Percentiles rank a stretch among this genome's conserved stretches.
These are phyloP conservation scores for Leccinum pseudoinsigne DNA, from an alignment of 1,284 basidiomycete genomes.

Conservation along the genomic window DNA sequence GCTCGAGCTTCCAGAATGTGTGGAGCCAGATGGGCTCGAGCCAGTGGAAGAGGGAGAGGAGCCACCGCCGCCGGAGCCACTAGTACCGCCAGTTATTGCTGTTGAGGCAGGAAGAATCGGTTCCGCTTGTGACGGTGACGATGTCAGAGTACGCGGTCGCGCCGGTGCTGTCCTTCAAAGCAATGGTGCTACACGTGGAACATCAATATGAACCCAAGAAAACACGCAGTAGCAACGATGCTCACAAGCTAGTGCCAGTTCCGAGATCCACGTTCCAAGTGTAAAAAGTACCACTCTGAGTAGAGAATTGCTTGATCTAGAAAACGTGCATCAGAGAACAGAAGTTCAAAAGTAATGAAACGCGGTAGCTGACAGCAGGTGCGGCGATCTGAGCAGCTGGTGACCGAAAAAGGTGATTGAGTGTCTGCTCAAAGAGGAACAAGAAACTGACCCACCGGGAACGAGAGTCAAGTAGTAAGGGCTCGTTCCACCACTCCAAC, in stretches of 20 bases:
- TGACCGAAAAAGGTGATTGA: conserved; percentile 2
- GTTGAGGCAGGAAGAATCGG: conserved; percentile 35
- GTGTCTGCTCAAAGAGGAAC: neutral
- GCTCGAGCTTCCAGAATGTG: conserved; percentile 1
- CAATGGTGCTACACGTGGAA: conserved; percentile 43
- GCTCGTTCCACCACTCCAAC: conserved; percentile 52
- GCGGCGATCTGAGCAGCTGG: conserved; percentile 57
- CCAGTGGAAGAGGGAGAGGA: conserved; percentile 11
- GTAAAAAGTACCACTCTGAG: conserved; percentile 42
- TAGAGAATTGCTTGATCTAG: conserved; percentile 57
- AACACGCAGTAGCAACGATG: neutral
- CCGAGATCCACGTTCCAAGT: conserved; percentile 68
- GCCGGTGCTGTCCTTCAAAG: conserved; percentile 63
- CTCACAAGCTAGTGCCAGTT: conserved; percentile 54
- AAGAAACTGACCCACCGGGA: no score
- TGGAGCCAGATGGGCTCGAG: conserved; percentile 12
- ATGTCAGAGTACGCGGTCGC: conserved; percentile 52
- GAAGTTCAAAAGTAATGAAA: neutral
- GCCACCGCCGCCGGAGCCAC: neutral
- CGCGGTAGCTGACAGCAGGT: conserved; percentile 43
- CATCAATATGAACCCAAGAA: conserved; percentile 4
- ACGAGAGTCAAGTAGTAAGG: conserved; percentile 53
- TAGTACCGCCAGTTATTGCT: conserved; percentile 1
- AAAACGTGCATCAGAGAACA: neutral
- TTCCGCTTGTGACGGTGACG: conserved; percentile 49